Conservation (phyloP, 768 basidiomycete genomes). For the Exidia glandulosa region DNA sequence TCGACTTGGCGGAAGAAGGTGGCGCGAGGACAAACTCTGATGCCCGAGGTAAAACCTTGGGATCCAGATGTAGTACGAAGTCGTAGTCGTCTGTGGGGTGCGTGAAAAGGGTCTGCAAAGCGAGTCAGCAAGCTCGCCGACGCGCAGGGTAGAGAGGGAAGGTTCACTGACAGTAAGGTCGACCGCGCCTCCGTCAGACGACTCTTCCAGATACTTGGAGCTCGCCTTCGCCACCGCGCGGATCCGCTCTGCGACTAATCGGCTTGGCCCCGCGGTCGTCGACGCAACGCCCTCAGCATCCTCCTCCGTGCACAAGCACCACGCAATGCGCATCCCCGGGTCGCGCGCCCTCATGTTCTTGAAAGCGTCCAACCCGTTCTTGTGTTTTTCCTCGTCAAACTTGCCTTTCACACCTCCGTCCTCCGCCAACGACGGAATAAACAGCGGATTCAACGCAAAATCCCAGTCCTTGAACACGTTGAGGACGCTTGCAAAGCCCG, state of each 20-base stretch:
- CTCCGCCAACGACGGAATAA: background rate
- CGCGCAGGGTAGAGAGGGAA: background rate
- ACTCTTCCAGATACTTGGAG: constrained; percentile 42
- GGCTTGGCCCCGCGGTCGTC: constrained; percentile 57
- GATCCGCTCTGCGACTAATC: constrained; percentile 63
- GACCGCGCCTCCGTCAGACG: constrained; percentile 36
- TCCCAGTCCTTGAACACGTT: background rate
- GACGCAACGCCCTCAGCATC: constrained; percentile 69
- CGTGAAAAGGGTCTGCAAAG: constrained; percentile 59
- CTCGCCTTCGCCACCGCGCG: constrained; percentile 67
- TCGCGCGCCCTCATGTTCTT: constrained; percentile 19
- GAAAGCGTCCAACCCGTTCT: constrained; percentile 23
- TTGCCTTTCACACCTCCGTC: background rate
- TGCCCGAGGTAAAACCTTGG: constrained; percentile 48
- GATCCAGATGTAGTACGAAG: constrained; percentile 66
- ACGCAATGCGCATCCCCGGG: constrained; percentile 37
- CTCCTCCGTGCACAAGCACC: constrained; percentile 69
- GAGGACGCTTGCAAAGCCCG: constrained; percentile 14
- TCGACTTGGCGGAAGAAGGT: constrained; percentile 22
- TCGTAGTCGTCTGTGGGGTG: constrained; percentile 83
- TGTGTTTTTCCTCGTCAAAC: constrained; percentile 6
- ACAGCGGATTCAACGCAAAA: constrained; percentile 9
- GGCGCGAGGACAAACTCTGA: constrained; percentile 16
- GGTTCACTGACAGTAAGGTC: constrained; percentile 54
- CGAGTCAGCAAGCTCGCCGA: background rate